These are phyloP conservation scores for Tulasnella sp. DNA, from an alignment of 768 basidiomycete genomes.

Conservation along the genomic window DNA sequence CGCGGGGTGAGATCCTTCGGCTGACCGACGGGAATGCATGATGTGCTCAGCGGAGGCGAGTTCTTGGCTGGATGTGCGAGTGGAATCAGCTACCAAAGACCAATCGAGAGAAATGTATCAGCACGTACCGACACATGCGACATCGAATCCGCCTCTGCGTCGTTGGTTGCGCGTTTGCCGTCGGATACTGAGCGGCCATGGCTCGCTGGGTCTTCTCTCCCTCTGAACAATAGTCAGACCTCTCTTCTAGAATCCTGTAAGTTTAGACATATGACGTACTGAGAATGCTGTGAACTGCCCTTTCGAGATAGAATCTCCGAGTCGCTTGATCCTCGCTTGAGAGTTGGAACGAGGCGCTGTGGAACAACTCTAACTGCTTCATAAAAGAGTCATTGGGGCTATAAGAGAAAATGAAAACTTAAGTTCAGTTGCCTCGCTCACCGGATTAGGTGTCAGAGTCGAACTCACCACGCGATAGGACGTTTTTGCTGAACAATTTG, in stretches of 20 bases:
- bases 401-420: not conserved
- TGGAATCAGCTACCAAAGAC: not conserved
- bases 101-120: not conserved
- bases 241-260: too few species aligned
- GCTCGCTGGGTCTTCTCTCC: conserved; percentile 26
- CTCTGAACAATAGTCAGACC: not conserved
- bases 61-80: conserved; percentile 54
- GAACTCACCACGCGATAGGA: conserved; percentile 64
- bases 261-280: conserved; percentile 46
- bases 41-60: conserved; percentile 90
- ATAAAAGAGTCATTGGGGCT: conserved; percentile 88
- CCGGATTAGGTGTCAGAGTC: not conserved
- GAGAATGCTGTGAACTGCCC: conserved; percentile 68
- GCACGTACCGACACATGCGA: conserved; percentile 77
- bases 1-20: not conserved
- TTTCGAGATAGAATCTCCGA: conserved; percentile 78
- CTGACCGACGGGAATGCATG: conserved; percentile 79
- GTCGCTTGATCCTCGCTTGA: conserved; percentile 62
- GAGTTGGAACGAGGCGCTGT: conserved; percentile 65
- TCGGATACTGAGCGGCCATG: conserved; percentile 21
- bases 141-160: conserved; percentile 66
- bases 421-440: not conserved
- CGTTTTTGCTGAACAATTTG: conserved; percentile 62
- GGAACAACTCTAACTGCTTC: conserved; percentile 73
- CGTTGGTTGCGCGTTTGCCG: conserved; percentile 2